phyloP scores from a whole-genome alignment of 495 filamentous ascomycete species.

The Penicillium cataractarum region DNA sequence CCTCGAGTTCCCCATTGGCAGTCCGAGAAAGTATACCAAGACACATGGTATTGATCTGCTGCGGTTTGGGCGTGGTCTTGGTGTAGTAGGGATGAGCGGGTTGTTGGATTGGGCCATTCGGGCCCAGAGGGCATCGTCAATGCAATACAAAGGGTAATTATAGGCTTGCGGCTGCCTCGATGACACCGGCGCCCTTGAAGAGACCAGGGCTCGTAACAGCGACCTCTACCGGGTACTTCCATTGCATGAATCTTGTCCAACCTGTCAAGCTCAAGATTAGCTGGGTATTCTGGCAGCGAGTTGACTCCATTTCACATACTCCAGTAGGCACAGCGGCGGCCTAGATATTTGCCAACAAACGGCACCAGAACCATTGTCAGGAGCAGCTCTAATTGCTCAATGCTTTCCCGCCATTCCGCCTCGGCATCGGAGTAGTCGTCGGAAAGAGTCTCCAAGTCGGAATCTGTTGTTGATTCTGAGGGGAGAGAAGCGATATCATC shows the following conservation, averaged over 20 bases:
- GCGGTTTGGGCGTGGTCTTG: neutral
- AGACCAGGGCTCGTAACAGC: slow-evolving; percentile 56
- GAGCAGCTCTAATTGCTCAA: slow-evolving; percentile 91
- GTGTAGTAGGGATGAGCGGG: neutral
- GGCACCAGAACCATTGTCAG: slow-evolving; percentile 93
- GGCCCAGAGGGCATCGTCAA: neutral
- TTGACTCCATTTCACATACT: slow-evolving; percentile 53
- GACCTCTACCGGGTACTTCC: slow-evolving; percentile 73
- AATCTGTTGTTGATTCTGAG: slow-evolving; percentile 66
- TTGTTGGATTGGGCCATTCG: neutral
- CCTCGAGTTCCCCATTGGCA: neutral
- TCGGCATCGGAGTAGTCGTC: slow-evolving; percentile 77
- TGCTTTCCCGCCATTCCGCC: slow-evolving; percentile 86
- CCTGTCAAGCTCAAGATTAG: slow-evolving; percentile 43
- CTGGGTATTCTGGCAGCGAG: neutral
- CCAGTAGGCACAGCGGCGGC: slow-evolving; percentile 94
- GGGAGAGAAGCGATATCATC: slow-evolving; percentile 82
- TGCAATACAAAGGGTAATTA: slow-evolving; percentile 41
- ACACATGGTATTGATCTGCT: neutral
- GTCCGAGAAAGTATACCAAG: neutral
- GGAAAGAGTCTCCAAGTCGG: slow-evolving; percentile 58
- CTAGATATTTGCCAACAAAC: slow-evolving; percentile 90
- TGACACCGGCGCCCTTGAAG: slow-evolving; percentile 70
- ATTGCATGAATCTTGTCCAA: slow-evolving; percentile 75
- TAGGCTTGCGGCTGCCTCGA: slow-evolving; percentile 71